Base-by-base conservation (phyloP, 192 early-diverging fungal genomes). In the Umbelopsis sp. region DNA sequence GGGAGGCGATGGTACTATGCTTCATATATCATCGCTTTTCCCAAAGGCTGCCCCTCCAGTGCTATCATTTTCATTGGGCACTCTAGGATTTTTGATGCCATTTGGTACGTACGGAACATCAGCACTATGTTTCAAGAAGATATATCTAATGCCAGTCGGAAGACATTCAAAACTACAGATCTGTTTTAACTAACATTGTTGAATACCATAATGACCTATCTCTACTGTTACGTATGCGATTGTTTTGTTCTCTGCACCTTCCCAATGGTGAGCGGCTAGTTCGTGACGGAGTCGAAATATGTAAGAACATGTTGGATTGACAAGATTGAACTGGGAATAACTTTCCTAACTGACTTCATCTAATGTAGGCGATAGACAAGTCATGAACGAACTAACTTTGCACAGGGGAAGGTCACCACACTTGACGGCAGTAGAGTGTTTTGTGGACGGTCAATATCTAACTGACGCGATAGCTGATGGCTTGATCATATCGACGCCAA, bases 41-140 rank as follows among this genome's bases (percentile, higher is more conserved):
- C 84, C 85, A 17, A 75, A 80, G 24, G 78, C 82, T 12, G 91
- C 90, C 8, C 96, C 96, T 25, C 96, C 96, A 10, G 88, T 97
- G n/a, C 80, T 96, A 50, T 94, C 94, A 10, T 97, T 97, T 65
- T 97, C 96, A 10, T 83, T 97, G 82, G 96, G 96, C 12, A 95
- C 95, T 5, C 77, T 97, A 3, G 94, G 95, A 0, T 97, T 97
- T 70, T 85, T 97, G n/a, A 80, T 95, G 71, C 93, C 94, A 10
- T 97, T 92, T 78, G 82, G 87, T 89, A 84, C 67, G 78, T 69
- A 3, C 24, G 16, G 0, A 8, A 11, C 10, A 24, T 11, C 12
- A 12, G 1, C 38, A 4, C 25, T 11, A 20, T 14, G 36, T 26
- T 32, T 66, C 1, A 25, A 36, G 0, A 6, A 45, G 6, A 26